These are phyloP conservation scores for Simmondsia chinensis DNA, from an alignment of 148 eudicot genomes.

Conservation along the genomic window DNA sequence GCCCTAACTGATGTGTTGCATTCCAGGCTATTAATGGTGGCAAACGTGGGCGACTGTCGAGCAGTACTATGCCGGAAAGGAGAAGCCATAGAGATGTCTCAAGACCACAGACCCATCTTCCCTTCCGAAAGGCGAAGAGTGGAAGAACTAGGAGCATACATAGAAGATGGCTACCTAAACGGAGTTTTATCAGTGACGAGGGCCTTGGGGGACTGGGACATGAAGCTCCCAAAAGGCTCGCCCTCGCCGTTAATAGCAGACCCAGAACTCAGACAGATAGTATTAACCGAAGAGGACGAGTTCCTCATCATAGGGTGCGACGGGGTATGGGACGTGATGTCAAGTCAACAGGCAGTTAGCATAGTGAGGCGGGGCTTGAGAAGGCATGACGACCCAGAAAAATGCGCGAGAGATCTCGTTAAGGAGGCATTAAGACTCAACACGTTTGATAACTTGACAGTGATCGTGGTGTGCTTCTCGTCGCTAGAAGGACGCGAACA, in stretches of 20 bases:
- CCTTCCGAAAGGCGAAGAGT: slow-evolving; percentile 45
- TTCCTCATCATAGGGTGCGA: slow-evolving; percentile 83
- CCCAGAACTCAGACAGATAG: slow-evolving; percentile 51
- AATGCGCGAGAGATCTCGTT: slow-evolving; percentile 60
- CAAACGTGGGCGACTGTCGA: slow-evolving; percentile 79
- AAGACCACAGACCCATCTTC: slow-evolving; percentile 65
- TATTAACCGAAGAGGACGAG: slow-evolving; percentile 72
- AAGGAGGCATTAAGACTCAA: slow-evolving; percentile 62
- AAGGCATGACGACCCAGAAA: slow-evolving; percentile 64
- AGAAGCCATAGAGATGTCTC: slow-evolving; percentile 73
- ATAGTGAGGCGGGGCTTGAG: slow-evolving; percentile 63
- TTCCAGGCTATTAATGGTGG: slow-evolving; percentile 70
- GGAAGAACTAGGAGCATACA: slow-evolving; percentile 55
- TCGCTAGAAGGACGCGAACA: slow-evolving; percentile 25
- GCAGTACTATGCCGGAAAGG: slow-evolving; percentile 86
- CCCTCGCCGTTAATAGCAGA: slow-evolving; percentile 69
- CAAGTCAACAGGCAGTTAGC: slow-evolving; percentile 74
- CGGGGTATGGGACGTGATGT: slow-evolving; percentile 82
- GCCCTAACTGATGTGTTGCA: background rate
- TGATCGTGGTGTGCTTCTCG: slow-evolving; percentile 53
- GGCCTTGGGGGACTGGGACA: slow-evolving; percentile 85
- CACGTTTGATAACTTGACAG: slow-evolving; percentile 71
- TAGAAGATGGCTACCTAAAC: slow-evolving; percentile 74
- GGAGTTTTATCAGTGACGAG: slow-evolving; percentile 68
- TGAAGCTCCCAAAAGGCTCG: slow-evolving; percentile 60